These are phyloP conservation scores for Lyophyllum decastes DNA, from an alignment of 768 basidiomycete genomes.

Conservation along the genomic window DNA sequence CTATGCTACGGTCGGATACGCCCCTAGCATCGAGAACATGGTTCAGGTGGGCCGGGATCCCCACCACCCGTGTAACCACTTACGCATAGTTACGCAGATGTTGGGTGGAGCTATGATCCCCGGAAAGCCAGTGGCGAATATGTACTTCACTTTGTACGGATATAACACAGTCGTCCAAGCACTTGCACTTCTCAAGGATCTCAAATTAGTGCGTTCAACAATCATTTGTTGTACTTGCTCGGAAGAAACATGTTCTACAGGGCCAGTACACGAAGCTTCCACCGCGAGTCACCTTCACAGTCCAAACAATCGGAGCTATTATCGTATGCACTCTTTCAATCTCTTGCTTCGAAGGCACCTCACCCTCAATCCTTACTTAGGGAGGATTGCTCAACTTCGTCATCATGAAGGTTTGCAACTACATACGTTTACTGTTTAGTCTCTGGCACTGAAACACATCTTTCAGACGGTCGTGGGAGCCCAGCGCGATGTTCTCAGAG, in stretches of 20 bases:
- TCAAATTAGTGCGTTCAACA: conserved; percentile 27
- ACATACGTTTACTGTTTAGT: conserved; percentile 9
- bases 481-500: conserved; percentile 40
- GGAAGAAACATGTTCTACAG: conserved; percentile 18
- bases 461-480: conserved; percentile 24
- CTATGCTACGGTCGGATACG: conserved; percentile 42
- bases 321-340: conserved; percentile 32
- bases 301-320: conserved; percentile 54
- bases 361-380: conserved; percentile 10
- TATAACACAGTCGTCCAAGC: conserved; percentile 33
- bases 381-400: conserved; percentile 53
- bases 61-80: not conserved
- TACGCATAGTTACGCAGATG: conserved; percentile 33
- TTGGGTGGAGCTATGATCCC: conserved; percentile 45
- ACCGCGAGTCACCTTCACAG: conserved; percentile 56
- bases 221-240: not conserved
- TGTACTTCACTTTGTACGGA: conserved; percentile 37
- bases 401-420: conserved; percentile 49
- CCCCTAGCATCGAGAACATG: conserved; percentile 33
- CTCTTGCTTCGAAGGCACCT: not conserved
- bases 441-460: not conserved
- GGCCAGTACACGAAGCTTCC: conserved; percentile 54
- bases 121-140: conserved; percentile 42
- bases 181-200: conserved; percentile 26
- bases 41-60: conserved; percentile 27